These are phyloP conservation scores for Rosa persica DNA, from an alignment of 306 rosid species.

Conservation along the genomic window DNA sequence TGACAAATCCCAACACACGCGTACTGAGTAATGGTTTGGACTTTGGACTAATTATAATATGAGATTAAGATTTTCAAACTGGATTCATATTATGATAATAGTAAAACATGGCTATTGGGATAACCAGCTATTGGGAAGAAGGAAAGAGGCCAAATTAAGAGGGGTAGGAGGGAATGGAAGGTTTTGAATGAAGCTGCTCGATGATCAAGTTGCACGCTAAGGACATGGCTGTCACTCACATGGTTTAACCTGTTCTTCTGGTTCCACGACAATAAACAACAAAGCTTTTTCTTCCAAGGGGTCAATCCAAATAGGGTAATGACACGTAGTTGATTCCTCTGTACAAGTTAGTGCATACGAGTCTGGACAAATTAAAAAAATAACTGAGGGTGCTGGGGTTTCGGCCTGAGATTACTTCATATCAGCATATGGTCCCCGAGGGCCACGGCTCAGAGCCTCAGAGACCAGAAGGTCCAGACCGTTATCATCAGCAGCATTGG, in stretches of 20 bases:
- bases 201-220: slow-evolving; percentile 18
- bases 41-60: neutral
- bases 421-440: neutral
- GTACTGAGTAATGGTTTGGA: neutral
- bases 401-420: neutral
- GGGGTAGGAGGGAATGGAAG: neutral
- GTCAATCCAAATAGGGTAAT: slow-evolving; percentile 39
- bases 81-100: neutral
- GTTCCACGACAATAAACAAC: slow-evolving; percentile 13
- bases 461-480: slow-evolving; percentile 1
- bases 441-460: neutral
- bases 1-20: neutral
- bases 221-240: slow-evolving; percentile 57
- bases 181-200: neutral
- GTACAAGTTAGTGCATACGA: slow-evolving; percentile 15
- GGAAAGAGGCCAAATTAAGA: neutral
- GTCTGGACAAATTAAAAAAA: slow-evolving; percentile 27
- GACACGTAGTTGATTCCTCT: slow-evolving; percentile 38
- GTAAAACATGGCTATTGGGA: neutral
- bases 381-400: neutral
- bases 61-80: neutral
- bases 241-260: slow-evolving; percentile 30
- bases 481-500: neutral
- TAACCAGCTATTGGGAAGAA: neutral
- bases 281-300: slow-evolving; percentile 13